Base-by-base conservation (phyloP, 805 yeast species). In the Hanseniaspora lindneri region DNA sequence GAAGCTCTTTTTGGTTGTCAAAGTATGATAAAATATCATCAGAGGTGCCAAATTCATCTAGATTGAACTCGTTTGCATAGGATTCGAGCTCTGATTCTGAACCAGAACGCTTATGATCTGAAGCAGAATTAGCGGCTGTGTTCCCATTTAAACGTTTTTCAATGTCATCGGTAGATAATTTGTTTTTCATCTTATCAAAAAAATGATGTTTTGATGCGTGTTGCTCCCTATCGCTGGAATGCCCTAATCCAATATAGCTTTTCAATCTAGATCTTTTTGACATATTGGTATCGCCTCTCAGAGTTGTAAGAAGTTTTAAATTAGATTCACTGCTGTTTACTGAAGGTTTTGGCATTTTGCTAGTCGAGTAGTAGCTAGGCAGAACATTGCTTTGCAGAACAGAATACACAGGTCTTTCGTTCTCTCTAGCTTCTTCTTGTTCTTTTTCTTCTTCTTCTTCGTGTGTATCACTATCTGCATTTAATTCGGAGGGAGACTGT, bases 301-400 rank as follows among this genome's bases (percentile, higher is more conserved):
- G 34, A 23, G 47, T 42, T 17, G 34, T 35, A 27, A 27, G 25
- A 9, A 44, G 36, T 9, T 27, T 29, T 21, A 28, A 13, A n/a
- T 20, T 23, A 43, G 20, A 21, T 8, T 27, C 24, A 35, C 11
- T n/a, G n/a, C n/a, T n/a, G n/a, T n/a, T n/a, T n/a, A n/a, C n/a
- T n/a, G n/a, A n/a, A n/a, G n/a, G n/a, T n/a, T n/a, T n/a, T n/a
- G n/a, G n/a, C n/a, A n/a, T n/a, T 37, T 28, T 14, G 19, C 13
- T 37, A 21, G 19, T n/a, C n/a, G n/a, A n/a, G n/a, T 44, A 37
- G n/a, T 44, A 44, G 7, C 49, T 44, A 1, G 49, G 49, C 9
- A 44, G 20, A 13, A 37, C 13, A 23, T 29, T 44, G 14, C 27
- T 44, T 33, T 29, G 34, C 11, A 43, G 16, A 28, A 43, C 47